Percentiles rank a stretch among this genome's conserved stretches.
Evolutionary conservation across 225 moss, liverwort and hornwort genomes (phyloP).

Genomic region (Pseudoscleropodium purum): DNA sequence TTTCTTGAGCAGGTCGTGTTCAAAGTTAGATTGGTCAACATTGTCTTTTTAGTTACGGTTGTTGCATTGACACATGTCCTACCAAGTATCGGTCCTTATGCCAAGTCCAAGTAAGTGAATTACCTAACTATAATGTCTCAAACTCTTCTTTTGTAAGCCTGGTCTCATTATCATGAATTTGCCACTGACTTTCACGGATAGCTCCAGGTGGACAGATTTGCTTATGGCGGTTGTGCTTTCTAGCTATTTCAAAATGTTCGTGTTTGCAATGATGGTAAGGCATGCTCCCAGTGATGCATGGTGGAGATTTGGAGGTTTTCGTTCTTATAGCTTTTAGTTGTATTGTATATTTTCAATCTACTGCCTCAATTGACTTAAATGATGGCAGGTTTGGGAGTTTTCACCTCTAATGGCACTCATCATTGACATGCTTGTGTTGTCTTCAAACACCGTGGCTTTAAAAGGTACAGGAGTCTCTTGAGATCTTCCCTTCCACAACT

Average conservation of each 20-base stretch:
- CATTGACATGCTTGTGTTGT: constrained; percentile 75
- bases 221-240: constrained; percentile 71
- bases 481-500: background rate
- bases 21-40: constrained; percentile 54
- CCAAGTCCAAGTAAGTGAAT: constrained; percentile 44
- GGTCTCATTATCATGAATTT: background rate
- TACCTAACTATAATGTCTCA: background rate
- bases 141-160: background rate
- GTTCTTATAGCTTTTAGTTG: background rate
- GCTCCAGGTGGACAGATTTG: constrained; percentile 57
- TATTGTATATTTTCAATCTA: background rate
- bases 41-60: constrained; percentile 32
- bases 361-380: background rate
- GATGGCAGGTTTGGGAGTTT: constrained; percentile 76
- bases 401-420: constrained; percentile 73
- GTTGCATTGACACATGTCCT: constrained; percentile 26
- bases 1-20: constrained; percentile 47
- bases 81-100: constrained; percentile 24
- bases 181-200: constrained; percentile 1
- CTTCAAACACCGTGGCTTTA: constrained; percentile 70
- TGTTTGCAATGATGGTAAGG: constrained; percentile 86
- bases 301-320: background rate
- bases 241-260: constrained; percentile 84
- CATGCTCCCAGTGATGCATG: background rate
- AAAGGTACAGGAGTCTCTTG: constrained; percentile 39